Base-by-base conservation (phyloP, 192 early-diverging fungal species). In the Spizellomyces sp. region DNA sequence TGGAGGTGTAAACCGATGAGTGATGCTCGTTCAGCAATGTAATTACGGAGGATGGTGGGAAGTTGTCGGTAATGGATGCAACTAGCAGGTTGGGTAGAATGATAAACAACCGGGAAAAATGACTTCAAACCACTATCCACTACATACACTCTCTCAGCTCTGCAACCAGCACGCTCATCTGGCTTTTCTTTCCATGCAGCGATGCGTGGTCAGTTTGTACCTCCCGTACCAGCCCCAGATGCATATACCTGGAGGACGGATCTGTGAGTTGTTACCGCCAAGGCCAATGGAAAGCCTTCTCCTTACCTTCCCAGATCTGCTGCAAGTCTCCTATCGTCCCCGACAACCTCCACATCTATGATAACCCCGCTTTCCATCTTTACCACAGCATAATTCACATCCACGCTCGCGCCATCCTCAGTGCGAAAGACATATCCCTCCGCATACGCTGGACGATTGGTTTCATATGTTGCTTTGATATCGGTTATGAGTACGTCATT, bases 91-190 rank as follows among this genome's bases (percentile, higher is more conserved):
- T 36, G 1, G 27, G 27, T 36, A 36, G 1, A 36, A 36, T 36
- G 27, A 36, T 36, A 3, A 36, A 36, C 27, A 36, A 36, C 27
- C 27, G 27, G 27, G 27, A 36, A 36, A 36, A 36, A 36, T 36
- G 27, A 36, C 27, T 36, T 36, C 27, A 36, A 36, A 36, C 27
- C 27, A 36, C 27, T 36, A 36, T 36, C 27, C 27, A 3, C 27
- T 8, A 50, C 75, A 76, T 52, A 81, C 80, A 76, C 59, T 81
- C 66, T 44, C 74, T 36, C 27, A 81, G 27, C 41, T 81, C 69
- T n/a, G 70, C 70, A 1, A 66, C 67, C 15, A 81, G 14, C 19
- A 68, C 50, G 41, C 42, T 72, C 8, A 59, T 62, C 54, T 73
- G 71, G 17, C 54, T 58, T 17, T 57, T 45, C 17, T 50, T 73